Evolutionary conservation across 257 asterid genomes (phyloP), one percentile per base, ranked within the genome.

Genomic region (Solanum habrochaites): DNA sequence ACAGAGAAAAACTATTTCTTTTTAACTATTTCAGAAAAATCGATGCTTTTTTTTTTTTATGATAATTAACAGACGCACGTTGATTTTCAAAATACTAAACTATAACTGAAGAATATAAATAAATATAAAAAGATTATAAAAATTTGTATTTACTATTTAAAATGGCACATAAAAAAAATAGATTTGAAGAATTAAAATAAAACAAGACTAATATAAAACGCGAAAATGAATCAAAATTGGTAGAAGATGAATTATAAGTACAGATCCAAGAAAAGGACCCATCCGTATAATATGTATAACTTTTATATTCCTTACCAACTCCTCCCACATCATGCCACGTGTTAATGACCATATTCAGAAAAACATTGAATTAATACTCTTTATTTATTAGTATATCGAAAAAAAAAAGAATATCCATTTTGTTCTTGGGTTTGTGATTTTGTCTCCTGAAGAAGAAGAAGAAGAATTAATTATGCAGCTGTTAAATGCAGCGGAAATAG

Each of bases 401-500:
- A 21, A 23, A 71, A 31, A 21, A 31, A 71, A 31, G 21, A 80
- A 80, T 27, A 80, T 80, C 84, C 83, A 37, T n/a, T 62, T 25
- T 64, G 31, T 64, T 64, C 32, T 11, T 37, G 49, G 49, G 82
- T 37, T 1, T 80, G 42, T 23, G 29, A 47, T 9, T 78, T 45
- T 27, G 25, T 77, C 14, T 58, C 29, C n/a, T 72, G 29, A 27
- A 31, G 87, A 47, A 64, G 70, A 86, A 4, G 29, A 40, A 52
- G 64, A 49, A 49, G 23, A 56, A 56, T 42, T n/a, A 69, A 90
- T 11, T 23, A 96, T 95, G 99, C 93, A 90, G 56, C 75, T 88
- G 85, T 52, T 95, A 23, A 95, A 94, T 90, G 96, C 93, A 62
- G 91, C 86, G 83, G 95, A 90, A 90, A 72, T 95, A 77, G 87